These are phyloP conservation scores for Candida suzukii DNA, from an alignment of 805 yeast species.

Conservation along the genomic window DNA sequence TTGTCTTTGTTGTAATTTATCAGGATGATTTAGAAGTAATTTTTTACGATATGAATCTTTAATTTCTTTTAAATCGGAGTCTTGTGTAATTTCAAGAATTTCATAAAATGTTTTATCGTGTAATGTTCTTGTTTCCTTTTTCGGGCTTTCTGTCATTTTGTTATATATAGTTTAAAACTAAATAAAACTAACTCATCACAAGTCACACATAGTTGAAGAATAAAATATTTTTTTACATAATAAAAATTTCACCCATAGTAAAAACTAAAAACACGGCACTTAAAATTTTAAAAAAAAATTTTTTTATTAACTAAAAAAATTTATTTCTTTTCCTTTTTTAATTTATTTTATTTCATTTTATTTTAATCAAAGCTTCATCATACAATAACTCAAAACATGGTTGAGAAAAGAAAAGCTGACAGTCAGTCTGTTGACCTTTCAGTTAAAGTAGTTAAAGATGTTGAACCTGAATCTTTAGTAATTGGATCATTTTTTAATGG, in stretches of 20 bases:
- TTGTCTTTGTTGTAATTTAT: too few relatives aligned
- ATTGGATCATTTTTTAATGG: slow-evolving; percentile 77
- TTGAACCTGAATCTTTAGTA: slow-evolving; percentile 41
- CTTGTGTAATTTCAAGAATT: slow-evolving; percentile 42
- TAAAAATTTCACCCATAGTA: too few relatives aligned
- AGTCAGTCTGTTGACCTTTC: slow-evolving; percentile 11
- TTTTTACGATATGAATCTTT: slow-evolving; percentile 57
- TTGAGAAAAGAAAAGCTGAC: slow-evolving; percentile 29
- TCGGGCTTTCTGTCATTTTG: background rate
- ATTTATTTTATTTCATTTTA: too few relatives aligned
- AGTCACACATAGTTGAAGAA: too few relatives aligned
- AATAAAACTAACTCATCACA: too few relatives aligned
- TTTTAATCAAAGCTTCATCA: too few relatives aligned
- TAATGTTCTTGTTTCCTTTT: background rate
- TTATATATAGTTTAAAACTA: too few relatives aligned
- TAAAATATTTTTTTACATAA: too few relatives aligned
- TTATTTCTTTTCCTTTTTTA: too few relatives aligned
- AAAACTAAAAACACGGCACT: too few relatives aligned
- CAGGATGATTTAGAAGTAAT: slow-evolving; percentile 72
- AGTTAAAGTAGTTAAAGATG: slow-evolving; percentile 22
- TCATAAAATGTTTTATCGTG: slow-evolving; percentile 34
- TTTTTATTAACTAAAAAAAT: too few relatives aligned
- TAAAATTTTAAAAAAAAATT: too few relatives aligned
- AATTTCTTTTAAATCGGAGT: slow-evolving; percentile 34
- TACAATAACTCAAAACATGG: slow-evolving; percentile 9